Base-by-base conservation (phyloP, 495 filamentous ascomycete genomes). In the Penicillium silybi region DNA sequence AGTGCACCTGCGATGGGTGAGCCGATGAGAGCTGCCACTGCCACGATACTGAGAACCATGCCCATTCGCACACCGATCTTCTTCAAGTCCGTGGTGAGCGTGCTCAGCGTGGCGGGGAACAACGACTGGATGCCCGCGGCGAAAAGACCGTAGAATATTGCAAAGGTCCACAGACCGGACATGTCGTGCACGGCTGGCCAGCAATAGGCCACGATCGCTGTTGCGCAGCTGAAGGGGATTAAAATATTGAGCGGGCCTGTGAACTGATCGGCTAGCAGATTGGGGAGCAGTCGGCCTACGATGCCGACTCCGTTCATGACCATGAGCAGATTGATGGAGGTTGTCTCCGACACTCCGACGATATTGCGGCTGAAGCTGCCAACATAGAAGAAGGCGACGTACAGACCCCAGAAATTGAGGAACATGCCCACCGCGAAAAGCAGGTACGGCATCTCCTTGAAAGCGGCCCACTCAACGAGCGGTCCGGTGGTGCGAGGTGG, bases 321-420 rank as follows among this genome's bases (percentile, higher is more conserved):
- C 20, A 90, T 71, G 17, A 95, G 74, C 15, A 92, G 61, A 57
- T 84, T 83, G 44, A 90, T 80, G 2, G 82, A 83, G 32, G 74
- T 72, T 1, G 63, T 63, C 26, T 79, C 68, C 0, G 76, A 73
- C 4, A 86, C 70, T 10, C 73, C 72, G 48, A 90, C 73, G 34
- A 79, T 70, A 16, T 83, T 68, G 15, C 80, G 79, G 40, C 75
- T 80, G 64, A 82, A 92, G 4, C 79, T 71, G 39, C 70, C 70
- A 39, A 91, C 71, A 66, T 89, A 93, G 68, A 89, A 91, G 62
- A 87, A 90, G 7, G 79, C 81, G 52, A 93, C 81, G 59, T 89
- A 93, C 2, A 87, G 62, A 0, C 79, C 83, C 79, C 79, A 83
- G 62, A 88, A 86, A 53, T 79, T 73, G 51, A 85, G 62, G 58